Conservation (phyloP, 106 monocot species). For the Phalaenopsis equestris region DNA sequence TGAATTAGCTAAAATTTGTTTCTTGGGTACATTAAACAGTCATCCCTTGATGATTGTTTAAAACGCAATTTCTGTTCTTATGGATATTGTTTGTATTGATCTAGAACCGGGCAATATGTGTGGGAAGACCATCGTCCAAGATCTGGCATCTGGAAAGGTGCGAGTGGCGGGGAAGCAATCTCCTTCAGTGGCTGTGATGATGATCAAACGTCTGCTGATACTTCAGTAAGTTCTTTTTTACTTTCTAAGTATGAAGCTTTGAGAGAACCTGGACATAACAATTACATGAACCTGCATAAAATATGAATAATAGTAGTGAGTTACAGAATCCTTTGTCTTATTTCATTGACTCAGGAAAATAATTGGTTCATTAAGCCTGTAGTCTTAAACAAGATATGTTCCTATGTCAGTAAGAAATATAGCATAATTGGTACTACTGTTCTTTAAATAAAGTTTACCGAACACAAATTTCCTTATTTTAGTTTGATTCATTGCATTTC, state of each 20-base stretch:
- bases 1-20: not conserved
- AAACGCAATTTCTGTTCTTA: conserved; percentile 1
- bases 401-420: not conserved
- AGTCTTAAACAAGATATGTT: not conserved
- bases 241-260: not conserved
- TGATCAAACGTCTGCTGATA: conserved; percentile 90
- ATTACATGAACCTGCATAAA: not conserved
- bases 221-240: conserved; percentile 43
- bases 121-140: conserved; percentile 97
- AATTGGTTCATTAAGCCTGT: not conserved
- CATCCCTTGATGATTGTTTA: not conserved
- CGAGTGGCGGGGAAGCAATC: conserved; percentile 79
- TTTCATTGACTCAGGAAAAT: not conserved
- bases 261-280: not conserved
- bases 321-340: not conserved
- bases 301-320: not conserved
- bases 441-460: not conserved
- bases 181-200: conserved; percentile 96
- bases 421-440: not conserved
- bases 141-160: conserved; percentile 76
- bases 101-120: conserved; percentile 68
- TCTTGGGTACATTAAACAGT: not conserved
- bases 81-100: conserved; percentile 5
- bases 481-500: not conserved
- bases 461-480: not conserved